These are phyloP conservation scores for Neoscytalidium dimidiatum DNA, from an alignment of 2,329 filamentous ascomycete genomes.

Conservation along the genomic window DNA sequence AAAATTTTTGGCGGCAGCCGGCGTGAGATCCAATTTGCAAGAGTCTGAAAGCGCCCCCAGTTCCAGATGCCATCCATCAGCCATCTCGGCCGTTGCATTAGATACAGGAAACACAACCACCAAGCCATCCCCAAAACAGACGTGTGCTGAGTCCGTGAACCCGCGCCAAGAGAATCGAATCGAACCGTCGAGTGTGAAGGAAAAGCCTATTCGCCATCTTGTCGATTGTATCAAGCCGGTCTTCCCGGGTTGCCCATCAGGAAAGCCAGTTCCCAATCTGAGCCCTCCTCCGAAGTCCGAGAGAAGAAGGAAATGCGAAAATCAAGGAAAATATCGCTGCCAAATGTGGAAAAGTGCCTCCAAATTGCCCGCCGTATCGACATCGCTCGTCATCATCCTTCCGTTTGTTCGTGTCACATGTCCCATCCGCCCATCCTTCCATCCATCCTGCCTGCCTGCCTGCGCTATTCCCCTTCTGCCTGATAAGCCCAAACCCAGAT, in stretches of 20 bases:
- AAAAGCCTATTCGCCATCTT: conserved; percentile 9
- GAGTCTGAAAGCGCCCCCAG: conserved; percentile 1
- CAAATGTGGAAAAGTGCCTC: conserved; percentile 14
- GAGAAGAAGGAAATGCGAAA: conserved; percentile 33
- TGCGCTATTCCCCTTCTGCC: conserved; percentile 9
- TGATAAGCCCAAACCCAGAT: neutral
- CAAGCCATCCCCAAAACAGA: conserved; percentile 12
- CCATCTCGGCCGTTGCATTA: conserved; percentile 2
- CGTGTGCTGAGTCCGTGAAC: neutral
- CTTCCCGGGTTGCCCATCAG: neutral
- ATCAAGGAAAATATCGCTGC: conserved; percentile 39
- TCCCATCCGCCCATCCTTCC: conserved; percentile 10
- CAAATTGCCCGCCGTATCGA: conserved; percentile 19
- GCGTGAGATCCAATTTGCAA: conserved; percentile 19
- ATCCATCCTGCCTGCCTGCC: conserved; percentile 3
- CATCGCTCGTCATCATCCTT: conserved; percentile 18
- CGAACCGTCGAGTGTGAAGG: neutral
- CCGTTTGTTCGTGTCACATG: conserved; percentile 21
- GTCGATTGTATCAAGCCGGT: neutral
- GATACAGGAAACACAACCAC: conserved; percentile 6
- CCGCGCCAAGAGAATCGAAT: conserved; percentile 11
- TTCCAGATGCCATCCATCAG: too few relatives aligned
- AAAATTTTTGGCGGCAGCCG: conserved; percentile 7
- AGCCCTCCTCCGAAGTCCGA: conserved; percentile 10
- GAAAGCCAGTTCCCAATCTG: conserved; percentile 17